Evolutionary conservation across 2,329 filamentous ascomycete genomes (phyloP).

Genomic region (Lizonia empirigonia): DNA sequence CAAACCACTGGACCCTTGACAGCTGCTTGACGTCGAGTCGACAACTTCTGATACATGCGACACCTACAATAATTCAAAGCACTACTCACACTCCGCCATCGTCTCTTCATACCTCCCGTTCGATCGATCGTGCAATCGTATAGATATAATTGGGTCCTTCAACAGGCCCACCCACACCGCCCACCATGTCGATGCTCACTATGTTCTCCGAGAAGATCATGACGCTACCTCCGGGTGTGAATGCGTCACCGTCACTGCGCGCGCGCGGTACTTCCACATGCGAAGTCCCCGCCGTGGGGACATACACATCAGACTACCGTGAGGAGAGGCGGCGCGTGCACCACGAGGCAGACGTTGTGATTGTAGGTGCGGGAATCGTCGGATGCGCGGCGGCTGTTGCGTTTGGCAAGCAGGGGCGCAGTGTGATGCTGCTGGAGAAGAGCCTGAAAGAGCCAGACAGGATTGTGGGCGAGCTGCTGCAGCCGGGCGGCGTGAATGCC

Average conservation of each 20-base stretch:
- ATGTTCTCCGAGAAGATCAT: slow-evolving; percentile 34
- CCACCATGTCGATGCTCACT: slow-evolving; percentile 31
- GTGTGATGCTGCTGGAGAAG: slow-evolving; percentile 85
- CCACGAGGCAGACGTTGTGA: slow-evolving; percentile 78
- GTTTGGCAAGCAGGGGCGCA: slow-evolving; percentile 85
- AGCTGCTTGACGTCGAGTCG: not conserved
- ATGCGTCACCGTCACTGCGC: slow-evolving; percentile 15
- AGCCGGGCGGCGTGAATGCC: slow-evolving; percentile 86
- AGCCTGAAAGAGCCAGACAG: slow-evolving; percentile 91
- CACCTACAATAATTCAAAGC: not conserved
- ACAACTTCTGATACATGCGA: not conserved
- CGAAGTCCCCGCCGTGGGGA: slow-evolving; percentile 19
- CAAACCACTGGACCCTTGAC: not conserved
- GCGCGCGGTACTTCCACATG: slow-evolving; percentile 24
- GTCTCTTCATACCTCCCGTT: not conserved
- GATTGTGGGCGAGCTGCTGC: slow-evolving; percentile 93
- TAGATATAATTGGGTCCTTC: slow-evolving; percentile 13
- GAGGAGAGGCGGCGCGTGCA: slow-evolving; percentile 59
- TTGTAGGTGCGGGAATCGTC: slow-evolving; percentile 89
- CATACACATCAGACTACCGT: slow-evolving; percentile 28
- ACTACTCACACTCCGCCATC: not conserved
- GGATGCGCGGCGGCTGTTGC: slow-evolving; percentile 86
- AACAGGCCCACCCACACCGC: slow-evolving; percentile 18
- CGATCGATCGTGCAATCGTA: not conserved
- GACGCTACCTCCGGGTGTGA: slow-evolving; percentile 31